These are phyloP conservation scores for Ganoderma leucocontextum DNA, from an alignment of 1,284 basidiomycete genomes.

Conservation along the genomic window DNA sequence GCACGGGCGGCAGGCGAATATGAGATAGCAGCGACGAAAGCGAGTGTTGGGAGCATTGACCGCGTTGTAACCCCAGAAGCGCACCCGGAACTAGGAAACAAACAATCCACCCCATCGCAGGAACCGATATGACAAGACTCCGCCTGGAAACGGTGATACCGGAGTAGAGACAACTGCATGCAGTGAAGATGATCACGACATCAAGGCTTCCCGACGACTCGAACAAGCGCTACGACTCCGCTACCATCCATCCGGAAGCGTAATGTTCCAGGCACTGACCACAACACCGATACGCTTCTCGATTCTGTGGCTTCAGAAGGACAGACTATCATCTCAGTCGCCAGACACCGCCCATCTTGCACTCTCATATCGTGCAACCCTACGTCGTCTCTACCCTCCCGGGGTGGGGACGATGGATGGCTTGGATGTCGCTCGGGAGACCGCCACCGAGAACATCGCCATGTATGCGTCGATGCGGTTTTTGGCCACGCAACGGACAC, in stretches of 20 bases:
- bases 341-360: neutral
- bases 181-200: neutral
- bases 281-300: neutral
- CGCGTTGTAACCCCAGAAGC: neutral
- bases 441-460: neutral
- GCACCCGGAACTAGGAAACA: neutral
- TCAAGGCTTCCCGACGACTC: neutral
- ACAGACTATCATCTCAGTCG: constrained; percentile 1
- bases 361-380: neutral
- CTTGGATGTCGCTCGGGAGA: neutral
- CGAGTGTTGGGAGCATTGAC: neutral
- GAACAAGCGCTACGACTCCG: neutral
- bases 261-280: neutral
- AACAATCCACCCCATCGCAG: neutral
- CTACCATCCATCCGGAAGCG: neutral
- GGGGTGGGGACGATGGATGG: neutral
- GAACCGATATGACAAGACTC: too few relatives aligned
- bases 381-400: neutral
- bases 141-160: neutral
- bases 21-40: neutral
- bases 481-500: neutral
- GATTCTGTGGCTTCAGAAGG: neutral
- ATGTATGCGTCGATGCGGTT: neutral
- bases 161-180: neutral
- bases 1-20: too few relatives aligned